Evolutionary conservation across 177 flowering plant genomes (phyloP), one percentile per base, ranked within the genome.

Genomic region (Vitis hybrid): DNA sequence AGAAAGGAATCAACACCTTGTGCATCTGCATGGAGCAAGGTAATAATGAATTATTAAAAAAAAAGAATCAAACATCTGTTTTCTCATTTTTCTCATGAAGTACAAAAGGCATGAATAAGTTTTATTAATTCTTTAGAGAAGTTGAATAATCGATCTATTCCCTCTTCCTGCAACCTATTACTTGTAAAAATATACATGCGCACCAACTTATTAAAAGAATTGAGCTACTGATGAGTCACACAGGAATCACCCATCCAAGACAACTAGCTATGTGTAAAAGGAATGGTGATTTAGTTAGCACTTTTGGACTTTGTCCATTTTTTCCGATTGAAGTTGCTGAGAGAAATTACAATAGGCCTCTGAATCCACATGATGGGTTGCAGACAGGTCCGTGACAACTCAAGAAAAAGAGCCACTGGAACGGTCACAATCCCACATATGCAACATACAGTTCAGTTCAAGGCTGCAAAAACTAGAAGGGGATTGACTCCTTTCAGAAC

Each of bases 1-100:
- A 70, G 7, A 67, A 60, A 26, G 29, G 29, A 52, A 70, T 63
- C 67, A 70, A 70, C 45, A 70, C 73, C 45, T 64, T 51, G 53
- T 62, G 73, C 73, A 70, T 70, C 73, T 70, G 67, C 64, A 59
- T 31, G 12, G 18, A 62, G 51, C 22, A 15, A 26, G 20, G 49
- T 6, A 33, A 57, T 14, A 59, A 19, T 2, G 29, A 5, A 12
- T 39, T 5, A 53, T 14, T 57, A 52, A 55, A 29, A 14, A 14
- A 49, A 26, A 2, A 60, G 52, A 48, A 19, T 57, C 13, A 60
- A 10, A 55, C 12, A 64, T 63, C 22, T 16, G 33, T 16, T 9
- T 9, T 3, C 55, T 15, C 13, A 48, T 56, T 63, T 68, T 62
- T 10, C 14, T 12, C 19, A 50, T 20, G 5, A 29, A 33, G 55